Evolutionary conservation across 768 basidiomycete species (phyloP).

Genomic region (Lepiota brunneoincarnata): DNA sequence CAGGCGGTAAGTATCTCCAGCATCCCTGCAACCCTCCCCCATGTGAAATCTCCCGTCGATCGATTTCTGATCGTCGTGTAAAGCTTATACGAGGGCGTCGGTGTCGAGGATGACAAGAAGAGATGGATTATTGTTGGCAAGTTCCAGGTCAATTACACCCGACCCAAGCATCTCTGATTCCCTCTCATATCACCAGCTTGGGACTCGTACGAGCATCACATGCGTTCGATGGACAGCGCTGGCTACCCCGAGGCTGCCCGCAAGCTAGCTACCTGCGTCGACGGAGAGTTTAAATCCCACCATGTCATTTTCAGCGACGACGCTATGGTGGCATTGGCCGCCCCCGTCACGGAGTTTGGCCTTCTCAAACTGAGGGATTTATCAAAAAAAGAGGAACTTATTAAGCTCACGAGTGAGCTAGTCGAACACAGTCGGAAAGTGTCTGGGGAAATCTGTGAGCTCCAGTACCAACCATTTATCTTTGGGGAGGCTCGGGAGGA

Average conservation of each 20-base stretch:
- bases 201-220: conserved; percentile 7
- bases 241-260: neutral
- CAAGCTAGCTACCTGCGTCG: neutral
- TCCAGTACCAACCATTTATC: conserved; percentile 2
- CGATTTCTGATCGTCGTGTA: neutral
- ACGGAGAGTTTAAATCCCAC: neutral
- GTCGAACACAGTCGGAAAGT: neutral
- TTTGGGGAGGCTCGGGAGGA: conserved; percentile 4
- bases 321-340: neutral
- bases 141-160: neutral
- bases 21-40: neutral
- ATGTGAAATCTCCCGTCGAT: neutral
- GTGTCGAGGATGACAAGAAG: conserved; percentile 3
- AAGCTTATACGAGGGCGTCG: conserved; percentile 4
- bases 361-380: neutral
- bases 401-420: neutral
- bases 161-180: neutral
- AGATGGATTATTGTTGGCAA: conserved; percentile 4
- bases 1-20: neutral
- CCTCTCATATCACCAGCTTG: neutral
- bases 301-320: conserved; percentile 1
- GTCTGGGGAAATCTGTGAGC: neutral
- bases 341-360: conserved; percentile 6
- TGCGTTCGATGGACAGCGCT: neutral
- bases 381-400: neutral